phyloP scores from a whole-genome alignment of 2,329 filamentous ascomycete species.

The Gaeumannomyces tritici region DNA sequence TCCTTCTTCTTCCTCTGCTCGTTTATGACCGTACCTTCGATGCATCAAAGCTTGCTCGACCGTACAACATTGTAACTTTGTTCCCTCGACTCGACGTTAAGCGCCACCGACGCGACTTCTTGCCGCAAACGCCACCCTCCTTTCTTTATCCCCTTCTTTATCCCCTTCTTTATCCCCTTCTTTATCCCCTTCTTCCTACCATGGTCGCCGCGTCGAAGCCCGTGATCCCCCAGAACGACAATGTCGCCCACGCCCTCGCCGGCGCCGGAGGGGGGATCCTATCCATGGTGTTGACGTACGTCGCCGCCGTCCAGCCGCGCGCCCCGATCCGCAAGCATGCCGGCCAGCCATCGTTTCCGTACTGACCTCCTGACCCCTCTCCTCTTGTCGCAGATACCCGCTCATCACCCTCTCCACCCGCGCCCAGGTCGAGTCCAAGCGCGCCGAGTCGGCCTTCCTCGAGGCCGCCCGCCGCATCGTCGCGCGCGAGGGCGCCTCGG shows the following conservation, averaged over 20 bases:
- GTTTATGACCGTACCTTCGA: not conserved
- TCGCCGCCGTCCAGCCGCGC: constrained; percentile 12
- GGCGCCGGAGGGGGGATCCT: constrained; percentile 89
- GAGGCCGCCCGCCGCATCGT: constrained; percentile 79
- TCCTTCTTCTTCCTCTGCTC: not conserved
- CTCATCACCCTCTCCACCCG: constrained; percentile 95
- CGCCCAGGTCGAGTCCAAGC: constrained; percentile 94
- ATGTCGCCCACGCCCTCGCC: constrained; percentile 89
- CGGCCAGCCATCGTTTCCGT: constrained; percentile 3
- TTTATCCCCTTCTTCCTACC: no score
- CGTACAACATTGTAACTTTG: not conserved
- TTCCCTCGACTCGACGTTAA: not conserved
- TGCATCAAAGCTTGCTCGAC: no score
- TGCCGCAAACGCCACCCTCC: not conserved
- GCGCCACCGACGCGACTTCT: not conserved
- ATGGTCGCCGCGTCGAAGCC: constrained; percentile 38
- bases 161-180: no score
- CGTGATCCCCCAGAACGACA: constrained; percentile 78
- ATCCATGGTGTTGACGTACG: constrained; percentile 89
- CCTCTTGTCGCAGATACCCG: constrained; percentile 58
- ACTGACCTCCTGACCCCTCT: constrained; percentile 5
- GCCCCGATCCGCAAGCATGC: constrained; percentile 4
- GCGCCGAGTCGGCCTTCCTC: constrained; percentile 75
- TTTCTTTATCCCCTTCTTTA: no score
- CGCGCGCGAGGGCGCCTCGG: constrained; percentile 78